Conservation (phyloP, 805 yeast genomes). For the Sugiyamaella smithiae region DNA sequence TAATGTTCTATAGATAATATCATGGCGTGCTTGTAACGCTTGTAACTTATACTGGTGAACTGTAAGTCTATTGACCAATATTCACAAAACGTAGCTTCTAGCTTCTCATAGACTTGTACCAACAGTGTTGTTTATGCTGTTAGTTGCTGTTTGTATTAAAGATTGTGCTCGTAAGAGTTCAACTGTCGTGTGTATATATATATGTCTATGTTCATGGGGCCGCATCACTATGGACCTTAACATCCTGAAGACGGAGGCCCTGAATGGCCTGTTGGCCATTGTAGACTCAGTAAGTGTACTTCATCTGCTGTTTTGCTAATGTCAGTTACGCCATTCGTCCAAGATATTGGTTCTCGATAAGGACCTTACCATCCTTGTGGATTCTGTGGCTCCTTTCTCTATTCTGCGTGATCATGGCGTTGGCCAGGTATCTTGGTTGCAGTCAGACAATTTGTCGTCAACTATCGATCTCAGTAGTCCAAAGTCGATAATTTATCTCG, state of each 20-base stretch:
- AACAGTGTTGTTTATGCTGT: no score
- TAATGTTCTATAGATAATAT: no score
- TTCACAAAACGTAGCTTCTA: no score
- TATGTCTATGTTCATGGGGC: no score
- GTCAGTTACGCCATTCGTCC: constrained; percentile 10
- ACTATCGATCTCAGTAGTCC: neutral
- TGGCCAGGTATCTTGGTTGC: constrained; percentile 48
- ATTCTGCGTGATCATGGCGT: constrained; percentile 51
- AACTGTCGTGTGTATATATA: no score
- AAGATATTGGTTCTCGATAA: constrained; percentile 45
- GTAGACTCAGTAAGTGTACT: constrained; percentile 28
- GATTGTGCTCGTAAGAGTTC: no score
- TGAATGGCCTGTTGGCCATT: constrained; percentile 25
- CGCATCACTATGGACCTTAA: constrained; percentile 14
- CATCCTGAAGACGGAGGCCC: constrained; percentile 21
- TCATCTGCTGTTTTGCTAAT: neutral
- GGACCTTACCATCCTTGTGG: constrained; percentile 47
- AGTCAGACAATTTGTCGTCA: constrained; percentile 21
- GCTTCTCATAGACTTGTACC: no score
- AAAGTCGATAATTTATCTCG: constrained; percentile 12
- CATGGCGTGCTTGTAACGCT: no score
- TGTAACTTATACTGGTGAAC: no score
- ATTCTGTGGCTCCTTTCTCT: constrained; percentile 55
- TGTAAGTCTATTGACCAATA: no score
- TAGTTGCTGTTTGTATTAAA: no score